Evolutionary conservation across 306 rosid genomes (phyloP).

Genomic region (Psophocarpus tetragonolobus): DNA sequence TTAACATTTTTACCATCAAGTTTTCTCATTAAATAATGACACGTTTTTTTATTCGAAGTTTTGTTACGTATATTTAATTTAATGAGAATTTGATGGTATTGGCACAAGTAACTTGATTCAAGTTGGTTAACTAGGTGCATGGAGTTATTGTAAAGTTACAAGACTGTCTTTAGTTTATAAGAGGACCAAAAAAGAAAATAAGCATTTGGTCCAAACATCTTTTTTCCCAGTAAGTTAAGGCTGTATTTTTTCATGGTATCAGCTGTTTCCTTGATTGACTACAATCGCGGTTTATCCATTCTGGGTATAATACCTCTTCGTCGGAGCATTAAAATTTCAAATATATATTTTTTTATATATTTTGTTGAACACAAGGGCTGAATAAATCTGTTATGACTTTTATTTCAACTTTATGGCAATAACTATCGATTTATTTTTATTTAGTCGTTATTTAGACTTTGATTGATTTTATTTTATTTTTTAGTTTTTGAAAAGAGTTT

Average conservation of each 20-base stretch:
- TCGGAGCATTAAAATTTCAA: neutral
- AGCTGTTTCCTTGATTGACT: neutral
- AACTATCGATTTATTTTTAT: neutral
- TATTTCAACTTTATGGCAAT: neutral
- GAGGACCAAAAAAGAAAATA: too few relatives aligned
- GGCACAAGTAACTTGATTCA: neutral
- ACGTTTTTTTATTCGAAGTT: neutral
- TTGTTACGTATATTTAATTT: neutral
- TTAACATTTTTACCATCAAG: neutral
- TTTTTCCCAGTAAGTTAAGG: neutral
- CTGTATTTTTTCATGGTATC: neutral
- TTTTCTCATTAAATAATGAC: neutral
- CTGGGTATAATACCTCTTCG: neutral
- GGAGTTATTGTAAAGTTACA: too few relatives aligned
- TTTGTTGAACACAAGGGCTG: conserved; percentile 4
- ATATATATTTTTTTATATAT: neutral
- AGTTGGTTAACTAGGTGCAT: too few relatives aligned
- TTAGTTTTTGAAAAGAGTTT: too few relatives aligned
- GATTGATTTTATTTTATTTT: too few relatives aligned
- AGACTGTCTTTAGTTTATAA: too few relatives aligned
- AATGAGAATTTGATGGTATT: neutral
- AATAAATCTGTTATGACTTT: neutral
- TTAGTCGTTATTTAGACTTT: neutral
- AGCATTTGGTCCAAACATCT: neutral
- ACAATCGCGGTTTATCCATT: neutral